Evolutionary conservation across 805 yeast species (phyloP), one percentile per base, ranked within the genome.

Genomic region (Kluyveromyces lactis): DNA sequence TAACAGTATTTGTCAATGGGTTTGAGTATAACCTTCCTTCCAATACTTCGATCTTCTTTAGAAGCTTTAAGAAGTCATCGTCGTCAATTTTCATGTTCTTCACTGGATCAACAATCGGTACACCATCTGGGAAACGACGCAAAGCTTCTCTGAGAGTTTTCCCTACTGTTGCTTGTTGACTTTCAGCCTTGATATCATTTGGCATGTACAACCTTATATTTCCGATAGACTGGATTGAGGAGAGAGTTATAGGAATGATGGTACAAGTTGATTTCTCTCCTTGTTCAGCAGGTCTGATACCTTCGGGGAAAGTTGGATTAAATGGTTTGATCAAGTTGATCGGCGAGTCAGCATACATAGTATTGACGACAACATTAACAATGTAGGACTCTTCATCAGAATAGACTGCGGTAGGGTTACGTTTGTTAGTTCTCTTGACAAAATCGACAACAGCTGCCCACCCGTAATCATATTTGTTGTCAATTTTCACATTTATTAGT

Each of bases 61-160:
- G 56, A 38, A 94, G 65, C 38, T 72, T 69, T 52, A 70, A 67
- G 67, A 94, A 92, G 15, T 84, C 85, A 4, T 73, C 74, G 55
- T 86, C 95, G 33, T 77, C 81, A 50, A 92, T 90, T 56, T 87
- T 85, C 98, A 92, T 92, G 56, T 83, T 86, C 45, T 78, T 81
- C 28, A 92, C 68, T 4, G 98, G 97, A 61, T 92, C 95, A 60
- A 92, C 71, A 33, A 78, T 56, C n/a, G 97, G 96, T 26, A 92
- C 69, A 1, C 95, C 96, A 56, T 86, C 92, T 9, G 94, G 87
- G 55, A 87, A 81, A 62, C 95, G 77, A 50, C 81, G 76, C 26
- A 77, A 73, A 45, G 87, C 86, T 60, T 92, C 97, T 38, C 69
- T 71, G 53, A 92, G 66, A 6, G 94, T 81, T 56, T 85, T 85